A percentile compares a stretch with the other conserved stretches of the same genome.
These are phyloP conservation scores for Ziziphus jujuba DNA, from an alignment of 306 rosid genomes.

Conservation along the genomic window DNA sequence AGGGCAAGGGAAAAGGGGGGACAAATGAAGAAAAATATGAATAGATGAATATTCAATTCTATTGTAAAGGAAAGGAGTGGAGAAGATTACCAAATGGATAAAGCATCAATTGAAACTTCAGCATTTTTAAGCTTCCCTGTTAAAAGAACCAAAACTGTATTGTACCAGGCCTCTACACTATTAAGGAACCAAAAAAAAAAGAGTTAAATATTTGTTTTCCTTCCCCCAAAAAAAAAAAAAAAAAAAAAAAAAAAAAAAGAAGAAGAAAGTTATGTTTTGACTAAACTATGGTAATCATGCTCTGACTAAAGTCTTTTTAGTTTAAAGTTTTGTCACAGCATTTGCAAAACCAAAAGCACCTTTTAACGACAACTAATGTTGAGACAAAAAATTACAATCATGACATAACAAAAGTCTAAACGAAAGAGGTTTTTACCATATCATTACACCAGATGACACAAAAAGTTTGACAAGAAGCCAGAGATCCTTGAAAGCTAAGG, in stretches of 20 bases:
- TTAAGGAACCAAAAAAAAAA: conserved; percentile 5
- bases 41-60: neutral
- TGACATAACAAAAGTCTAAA: neutral
- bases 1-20: no score
- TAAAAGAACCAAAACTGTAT: conserved; percentile 50
- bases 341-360: no score
- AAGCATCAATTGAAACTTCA: conserved; percentile 51
- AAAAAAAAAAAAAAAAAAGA: no score
- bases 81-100: conserved; percentile 50
- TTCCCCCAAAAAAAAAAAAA: no score
- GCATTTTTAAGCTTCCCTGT: conserved; percentile 60
- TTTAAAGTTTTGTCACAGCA: no score
- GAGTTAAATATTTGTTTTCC: no score
- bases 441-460: conserved; percentile 57
- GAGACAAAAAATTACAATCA: neutral
- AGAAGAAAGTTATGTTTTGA: no score
- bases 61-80: neutral
- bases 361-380: no score
- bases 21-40: no score
- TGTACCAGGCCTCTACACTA: conserved; percentile 70
- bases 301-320: no score
- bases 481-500: conserved; percentile 57
- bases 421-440: conserved; percentile 37
- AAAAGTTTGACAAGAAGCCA: conserved; percentile 61
- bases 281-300: no score